Conservation (phyloP, 2,329 filamentous ascomycete species). For the Thermochaetoides dissita region DNA sequence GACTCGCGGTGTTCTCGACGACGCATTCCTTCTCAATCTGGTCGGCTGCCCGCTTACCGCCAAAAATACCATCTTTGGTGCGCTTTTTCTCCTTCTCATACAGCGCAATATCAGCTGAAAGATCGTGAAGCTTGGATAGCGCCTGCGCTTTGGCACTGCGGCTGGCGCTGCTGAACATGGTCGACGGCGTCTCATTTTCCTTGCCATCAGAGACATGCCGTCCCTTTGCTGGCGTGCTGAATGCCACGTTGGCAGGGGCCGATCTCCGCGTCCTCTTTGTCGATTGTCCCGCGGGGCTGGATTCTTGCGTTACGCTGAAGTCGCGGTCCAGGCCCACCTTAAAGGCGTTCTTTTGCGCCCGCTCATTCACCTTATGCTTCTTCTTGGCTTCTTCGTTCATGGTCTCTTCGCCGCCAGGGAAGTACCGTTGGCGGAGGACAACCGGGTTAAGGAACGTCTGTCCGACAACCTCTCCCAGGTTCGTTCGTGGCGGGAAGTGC, state of each 20-base stretch:
- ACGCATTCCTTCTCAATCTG: conserved; percentile 37
- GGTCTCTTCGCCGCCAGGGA: conserved; percentile 43
- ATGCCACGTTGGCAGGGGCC: conserved; percentile 8
- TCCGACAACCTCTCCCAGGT: conserved; percentile 83
- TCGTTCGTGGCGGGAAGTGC: conserved; percentile 77
- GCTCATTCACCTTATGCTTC: conserved; percentile 36
- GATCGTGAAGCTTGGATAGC: conserved; percentile 56
- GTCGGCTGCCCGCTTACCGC: conserved; percentile 49
- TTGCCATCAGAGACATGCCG: conserved; percentile 48
- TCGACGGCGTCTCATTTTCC: conserved; percentile 70
- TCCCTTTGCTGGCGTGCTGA: conserved; percentile 27
- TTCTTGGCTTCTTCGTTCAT: conserved; percentile 29
- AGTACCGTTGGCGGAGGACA: conserved; percentile 51
- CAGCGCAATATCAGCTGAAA: conserved; percentile 72
- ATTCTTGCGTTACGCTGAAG: conserved; percentile 31
- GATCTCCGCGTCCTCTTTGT: conserved; percentile 8
- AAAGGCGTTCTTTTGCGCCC: conserved; percentile 37
- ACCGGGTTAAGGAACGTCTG: conserved; percentile 65
- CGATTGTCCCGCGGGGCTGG: conserved; percentile 11
- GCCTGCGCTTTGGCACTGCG: conserved; percentile 84
- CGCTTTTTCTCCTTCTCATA: conserved; percentile 93
- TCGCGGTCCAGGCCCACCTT: conserved; percentile 30
- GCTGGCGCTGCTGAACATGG: conserved; percentile 46
- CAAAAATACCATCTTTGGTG: conserved; percentile 39
- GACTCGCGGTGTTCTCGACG: conserved; percentile 25